These are phyloP conservation scores for Trichophyton mentagrophytes DNA, from an alignment of 2,329 filamentous ascomycete genomes.

Conservation along the genomic window DNA sequence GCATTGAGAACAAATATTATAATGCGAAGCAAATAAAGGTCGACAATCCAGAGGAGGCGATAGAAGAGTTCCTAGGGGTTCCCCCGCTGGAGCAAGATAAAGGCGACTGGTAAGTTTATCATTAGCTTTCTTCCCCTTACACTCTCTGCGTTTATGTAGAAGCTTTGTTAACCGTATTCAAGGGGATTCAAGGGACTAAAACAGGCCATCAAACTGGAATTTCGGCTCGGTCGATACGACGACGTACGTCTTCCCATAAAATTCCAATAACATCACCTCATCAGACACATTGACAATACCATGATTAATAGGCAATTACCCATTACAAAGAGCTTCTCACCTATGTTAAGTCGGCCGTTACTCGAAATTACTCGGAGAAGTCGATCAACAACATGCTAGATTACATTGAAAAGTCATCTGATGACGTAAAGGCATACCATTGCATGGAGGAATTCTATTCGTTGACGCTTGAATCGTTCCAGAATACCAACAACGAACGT, in stretches of 20 bases:
- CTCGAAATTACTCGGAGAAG: constrained; percentile 96
- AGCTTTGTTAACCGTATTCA: constrained; percentile 15
- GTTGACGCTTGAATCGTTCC: constrained; percentile 82
- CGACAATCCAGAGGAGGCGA: constrained; percentile 73
- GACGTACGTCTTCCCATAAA: constrained; percentile 42
- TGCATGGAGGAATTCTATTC: constrained; percentile 96
- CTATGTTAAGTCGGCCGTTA: constrained; percentile 93
- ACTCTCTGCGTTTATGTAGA: neutral
- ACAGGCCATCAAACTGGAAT: constrained; percentile 90
- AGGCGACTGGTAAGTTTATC: constrained; percentile 60
- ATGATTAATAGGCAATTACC: constrained; percentile 55
- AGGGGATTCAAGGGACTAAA: constrained; percentile 91
- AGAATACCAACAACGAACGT: constrained; percentile 93
- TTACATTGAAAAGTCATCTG: constrained; percentile 86
- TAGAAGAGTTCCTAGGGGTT: constrained; percentile 84
- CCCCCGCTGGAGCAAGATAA: constrained; percentile 77
- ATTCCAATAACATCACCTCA: neutral
- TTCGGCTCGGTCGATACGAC: constrained; percentile 77
- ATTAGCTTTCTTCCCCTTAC: neutral
- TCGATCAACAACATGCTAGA: constrained; percentile 99
- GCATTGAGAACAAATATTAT: constrained; percentile 99
- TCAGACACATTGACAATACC: neutral
- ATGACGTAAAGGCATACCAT: constrained; percentile 55
- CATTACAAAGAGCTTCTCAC: constrained; percentile 93
- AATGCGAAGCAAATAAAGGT: constrained; percentile 95